phyloP scores from a whole-genome alignment of 2,329 filamentous ascomycete genomes.

The Pseudovirgaria hyperparasitica region DNA sequence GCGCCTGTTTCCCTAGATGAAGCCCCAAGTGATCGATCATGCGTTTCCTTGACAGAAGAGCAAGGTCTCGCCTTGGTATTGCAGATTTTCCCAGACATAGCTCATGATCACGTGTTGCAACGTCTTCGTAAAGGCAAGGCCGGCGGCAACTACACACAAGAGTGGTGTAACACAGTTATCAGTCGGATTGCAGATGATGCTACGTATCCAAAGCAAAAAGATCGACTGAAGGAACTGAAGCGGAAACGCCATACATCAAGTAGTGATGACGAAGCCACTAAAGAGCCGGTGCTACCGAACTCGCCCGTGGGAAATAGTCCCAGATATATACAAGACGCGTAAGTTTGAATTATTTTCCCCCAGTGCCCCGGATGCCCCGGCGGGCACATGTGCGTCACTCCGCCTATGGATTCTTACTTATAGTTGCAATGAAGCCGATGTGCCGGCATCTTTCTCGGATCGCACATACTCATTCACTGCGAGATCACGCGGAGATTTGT shows the following conservation, averaged over 20 bases:
- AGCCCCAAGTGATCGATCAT: too few relatives aligned
- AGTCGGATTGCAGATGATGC: slow-evolving; percentile 17
- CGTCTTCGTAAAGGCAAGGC: slow-evolving; percentile 13
- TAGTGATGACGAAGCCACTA: slow-evolving; percentile 9
- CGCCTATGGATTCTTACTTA: too few relatives aligned
- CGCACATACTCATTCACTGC: too few relatives aligned
- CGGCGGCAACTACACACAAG: slow-evolving; percentile 11
- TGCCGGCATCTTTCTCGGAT: too few relatives aligned
- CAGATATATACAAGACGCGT: slow-evolving; percentile 11
- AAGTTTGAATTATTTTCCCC: slow-evolving; percentile 10
- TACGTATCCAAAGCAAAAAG: slow-evolving; percentile 20
- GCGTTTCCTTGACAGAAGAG: slow-evolving; percentile 14
- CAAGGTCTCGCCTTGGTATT: slow-evolving; percentile 19
- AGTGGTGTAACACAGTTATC: slow-evolving; percentile 16
- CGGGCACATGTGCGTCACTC: too few relatives aligned
- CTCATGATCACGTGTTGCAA: slow-evolving; percentile 16
- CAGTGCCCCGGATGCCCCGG: too few relatives aligned
- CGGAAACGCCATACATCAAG: slow-evolving; percentile 19
- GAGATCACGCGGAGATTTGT: too few relatives aligned
- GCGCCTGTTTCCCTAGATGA: too few relatives aligned
- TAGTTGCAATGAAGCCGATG: too few relatives aligned
- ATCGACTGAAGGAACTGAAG: slow-evolving; percentile 15
- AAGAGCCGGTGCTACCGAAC: too few relatives aligned
- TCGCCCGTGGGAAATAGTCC: too few relatives aligned
- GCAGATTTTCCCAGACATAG: slow-evolving; percentile 20